phyloP scores from a whole-genome alignment of 129 eudicot genomes.

The Pittosporum tobira region DNA sequence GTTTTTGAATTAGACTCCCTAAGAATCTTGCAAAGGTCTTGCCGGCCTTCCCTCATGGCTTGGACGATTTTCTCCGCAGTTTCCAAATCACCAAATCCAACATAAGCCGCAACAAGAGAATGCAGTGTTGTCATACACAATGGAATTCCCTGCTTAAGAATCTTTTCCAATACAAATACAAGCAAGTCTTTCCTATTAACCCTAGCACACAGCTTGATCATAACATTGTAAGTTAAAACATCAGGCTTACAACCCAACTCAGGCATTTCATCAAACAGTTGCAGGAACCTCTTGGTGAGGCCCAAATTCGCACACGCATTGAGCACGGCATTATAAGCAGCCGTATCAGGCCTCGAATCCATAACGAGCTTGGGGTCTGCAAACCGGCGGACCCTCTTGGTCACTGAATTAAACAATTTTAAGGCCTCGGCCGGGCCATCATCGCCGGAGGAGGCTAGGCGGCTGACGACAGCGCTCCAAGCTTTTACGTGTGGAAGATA shows the following conservation, averaged over 20 bases:
- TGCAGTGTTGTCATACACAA: constrained; percentile 77
- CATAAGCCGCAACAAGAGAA: constrained; percentile 86
- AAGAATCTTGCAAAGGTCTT: constrained; percentile 62
- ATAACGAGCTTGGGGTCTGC: constrained; percentile 34
- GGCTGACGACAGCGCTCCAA: constrained; percentile 88
- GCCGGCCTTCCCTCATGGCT: constrained; percentile 77
- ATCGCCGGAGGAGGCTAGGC: constrained; percentile 55
- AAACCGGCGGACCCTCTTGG: constrained; percentile 40
- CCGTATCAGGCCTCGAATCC: constrained; percentile 72
- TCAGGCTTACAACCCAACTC: constrained; percentile 60
- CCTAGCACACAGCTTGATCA: constrained; percentile 82
- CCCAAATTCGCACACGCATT: constrained; percentile 91
- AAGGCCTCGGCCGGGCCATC: constrained; percentile 76
- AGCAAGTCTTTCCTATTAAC: constrained; percentile 71
- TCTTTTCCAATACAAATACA: constrained; percentile 63
- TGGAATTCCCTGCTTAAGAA: constrained; percentile 44
- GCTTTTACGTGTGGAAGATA: constrained; percentile 95
- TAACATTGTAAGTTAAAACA: constrained; percentile 68
- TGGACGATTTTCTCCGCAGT: constrained; percentile 74
- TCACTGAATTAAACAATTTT: constrained; percentile 45
- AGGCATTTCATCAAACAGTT: constrained; percentile 84
- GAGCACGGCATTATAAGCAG: constrained; percentile 74
- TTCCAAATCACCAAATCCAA: constrained; percentile 83
- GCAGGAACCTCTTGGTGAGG: constrained; percentile 43
- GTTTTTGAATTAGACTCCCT: constrained; percentile 31